phyloP scores from a whole-genome alignment of 164 flowering plant species.

The Cinnamomum micranthum region DNA sequence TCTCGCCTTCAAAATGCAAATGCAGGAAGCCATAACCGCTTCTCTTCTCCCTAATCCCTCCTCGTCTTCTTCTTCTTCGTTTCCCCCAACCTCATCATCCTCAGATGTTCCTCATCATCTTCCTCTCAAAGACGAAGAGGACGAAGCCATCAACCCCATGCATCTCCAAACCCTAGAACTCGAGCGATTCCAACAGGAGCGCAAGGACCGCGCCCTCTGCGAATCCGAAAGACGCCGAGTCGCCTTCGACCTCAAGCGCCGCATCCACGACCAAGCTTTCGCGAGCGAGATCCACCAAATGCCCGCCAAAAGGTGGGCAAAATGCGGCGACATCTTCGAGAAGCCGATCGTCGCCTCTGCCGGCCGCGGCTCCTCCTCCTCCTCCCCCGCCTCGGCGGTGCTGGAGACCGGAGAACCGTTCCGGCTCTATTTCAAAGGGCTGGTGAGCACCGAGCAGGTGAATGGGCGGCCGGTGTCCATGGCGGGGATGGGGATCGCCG shows the following conservation, averaged over 20 bases:
- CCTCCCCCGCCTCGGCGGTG: neutral
- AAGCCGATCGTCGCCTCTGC: constrained; percentile 36
- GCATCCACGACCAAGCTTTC: constrained; percentile 46
- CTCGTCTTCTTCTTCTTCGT: constrained; percentile 2
- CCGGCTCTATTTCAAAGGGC: constrained; percentile 66
- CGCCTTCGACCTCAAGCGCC: constrained; percentile 37
- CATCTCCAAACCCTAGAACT: constrained; percentile 34
- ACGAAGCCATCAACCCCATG: constrained; percentile 9
- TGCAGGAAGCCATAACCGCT: constrained; percentile 55
- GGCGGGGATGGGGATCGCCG: constrained; percentile 49
- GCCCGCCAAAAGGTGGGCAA: constrained; percentile 47
- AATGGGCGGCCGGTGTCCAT: constrained; percentile 9
- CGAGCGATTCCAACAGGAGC: constrained; percentile 28
- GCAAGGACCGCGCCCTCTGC: constrained; percentile 25
- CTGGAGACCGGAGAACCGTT: constrained; percentile 10
- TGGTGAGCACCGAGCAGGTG: constrained; percentile 45
- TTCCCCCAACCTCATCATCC: too few relatives aligned
- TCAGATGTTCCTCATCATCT: neutral
- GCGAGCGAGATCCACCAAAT: constrained; percentile 39
- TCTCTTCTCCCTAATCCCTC: constrained; percentile 37
- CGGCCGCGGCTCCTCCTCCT: constrained; percentile 17
- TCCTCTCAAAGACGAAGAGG: neutral
- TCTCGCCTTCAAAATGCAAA: constrained; percentile 52
- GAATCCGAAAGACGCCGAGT: constrained; percentile 27
- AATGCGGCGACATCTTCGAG: constrained; percentile 40